phyloP scores from a whole-genome alignment of 176 grass and related monocot species.

The Chloris gayana region DNA sequence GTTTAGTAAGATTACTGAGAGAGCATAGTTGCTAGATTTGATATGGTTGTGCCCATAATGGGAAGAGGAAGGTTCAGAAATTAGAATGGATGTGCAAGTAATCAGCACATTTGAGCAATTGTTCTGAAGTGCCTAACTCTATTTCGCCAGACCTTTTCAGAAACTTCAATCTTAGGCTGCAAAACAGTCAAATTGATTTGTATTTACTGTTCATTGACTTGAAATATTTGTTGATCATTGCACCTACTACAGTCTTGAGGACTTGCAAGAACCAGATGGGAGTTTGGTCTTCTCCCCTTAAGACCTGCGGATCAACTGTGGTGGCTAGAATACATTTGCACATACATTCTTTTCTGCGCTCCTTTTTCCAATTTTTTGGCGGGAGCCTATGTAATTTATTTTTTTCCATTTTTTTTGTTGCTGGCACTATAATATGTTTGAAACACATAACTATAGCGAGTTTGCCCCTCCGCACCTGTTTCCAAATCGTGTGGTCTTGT shows the following conservation, averaged over 20 bases:
- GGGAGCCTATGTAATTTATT: slow-evolving; percentile 32
- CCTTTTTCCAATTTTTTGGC: slow-evolving; percentile 3
- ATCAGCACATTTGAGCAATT: not conserved
- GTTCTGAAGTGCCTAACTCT: not conserved
- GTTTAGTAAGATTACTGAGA: not conserved
- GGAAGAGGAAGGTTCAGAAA: not conserved
- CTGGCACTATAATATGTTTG: slow-evolving; percentile 32
- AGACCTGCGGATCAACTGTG: slow-evolving; percentile 20
- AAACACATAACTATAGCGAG: slow-evolving; percentile 41
- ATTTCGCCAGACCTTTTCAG: not conserved
- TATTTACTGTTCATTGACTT: not conserved
- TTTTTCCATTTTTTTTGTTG: not conserved
- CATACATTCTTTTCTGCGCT: slow-evolving; percentile 37
- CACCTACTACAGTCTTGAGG: not conserved
- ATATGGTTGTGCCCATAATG: not conserved
- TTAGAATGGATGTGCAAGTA: not conserved
- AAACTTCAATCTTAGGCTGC: not conserved
- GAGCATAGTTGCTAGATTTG: not conserved
- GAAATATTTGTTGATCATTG: not conserved
- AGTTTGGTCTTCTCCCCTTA: slow-evolving; percentile 8
- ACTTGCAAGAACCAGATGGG: not conserved
- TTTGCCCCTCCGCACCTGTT: not conserved
- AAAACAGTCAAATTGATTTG: too few relatives aligned
- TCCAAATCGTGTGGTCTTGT: not conserved
- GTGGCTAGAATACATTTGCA: not conserved